Evolutionary conservation across 495 filamentous ascomycete species (phyloP).

Genomic region (Penicillium odoratum): DNA sequence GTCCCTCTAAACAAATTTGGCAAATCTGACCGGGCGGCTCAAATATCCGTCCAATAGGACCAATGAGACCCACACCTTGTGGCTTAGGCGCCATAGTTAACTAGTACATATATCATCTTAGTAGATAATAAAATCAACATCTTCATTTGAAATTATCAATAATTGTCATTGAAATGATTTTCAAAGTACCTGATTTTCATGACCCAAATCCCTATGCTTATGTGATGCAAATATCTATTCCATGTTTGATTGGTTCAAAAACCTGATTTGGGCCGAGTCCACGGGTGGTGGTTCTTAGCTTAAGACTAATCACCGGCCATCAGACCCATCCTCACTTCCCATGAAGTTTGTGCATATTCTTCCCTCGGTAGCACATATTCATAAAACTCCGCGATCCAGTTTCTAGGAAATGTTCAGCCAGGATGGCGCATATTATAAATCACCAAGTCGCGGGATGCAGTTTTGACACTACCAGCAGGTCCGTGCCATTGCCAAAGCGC

Average conservation of each 20-base stretch:
- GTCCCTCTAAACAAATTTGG: background rate
- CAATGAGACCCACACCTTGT: background rate
- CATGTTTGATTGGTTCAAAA: background rate
- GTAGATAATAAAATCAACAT: too few species aligned
- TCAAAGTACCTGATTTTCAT: too few species aligned
- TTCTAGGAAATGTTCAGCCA: background rate
- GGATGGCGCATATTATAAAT: background rate
- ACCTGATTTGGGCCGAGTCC: background rate
- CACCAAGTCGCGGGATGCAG: background rate
- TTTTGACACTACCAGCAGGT: background rate
- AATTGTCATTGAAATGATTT: too few species aligned
- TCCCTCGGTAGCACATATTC: background rate
- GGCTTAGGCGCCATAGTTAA: background rate
- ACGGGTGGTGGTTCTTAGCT: background rate
- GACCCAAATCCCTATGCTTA: background rate
- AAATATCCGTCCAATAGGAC: background rate
- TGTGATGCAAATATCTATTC: background rate
- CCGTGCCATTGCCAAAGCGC: background rate
- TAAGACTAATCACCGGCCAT: background rate
- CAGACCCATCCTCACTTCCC: background rate
- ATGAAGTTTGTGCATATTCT: background rate
- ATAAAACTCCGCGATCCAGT: background rate
- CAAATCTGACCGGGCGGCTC: background rate
- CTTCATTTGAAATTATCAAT: too few species aligned
- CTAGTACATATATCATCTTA: too few species aligned